Conservation (phyloP, 192 early-diverging fungal species). For the Allomyces arbusculus region DNA sequence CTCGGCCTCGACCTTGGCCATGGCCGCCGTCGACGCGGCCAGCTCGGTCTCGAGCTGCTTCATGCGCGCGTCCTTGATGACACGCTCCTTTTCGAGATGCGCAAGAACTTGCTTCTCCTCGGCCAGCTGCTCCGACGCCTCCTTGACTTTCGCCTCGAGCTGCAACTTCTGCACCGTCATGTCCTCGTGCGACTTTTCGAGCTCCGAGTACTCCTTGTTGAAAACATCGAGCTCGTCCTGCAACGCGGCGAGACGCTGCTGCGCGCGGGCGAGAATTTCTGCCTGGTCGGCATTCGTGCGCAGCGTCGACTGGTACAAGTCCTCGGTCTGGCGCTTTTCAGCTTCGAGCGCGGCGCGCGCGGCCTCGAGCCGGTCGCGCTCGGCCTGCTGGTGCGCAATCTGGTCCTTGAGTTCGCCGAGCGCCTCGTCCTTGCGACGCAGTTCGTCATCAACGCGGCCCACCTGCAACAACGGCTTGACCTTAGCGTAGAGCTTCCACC, state of each 20-base stretch:
- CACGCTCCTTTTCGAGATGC: constrained; percentile 31
- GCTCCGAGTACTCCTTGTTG: constrained; percentile 21
- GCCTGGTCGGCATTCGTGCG: constrained; percentile 59
- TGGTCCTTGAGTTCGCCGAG: constrained; percentile 1
- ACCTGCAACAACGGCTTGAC: constrained; percentile 73
- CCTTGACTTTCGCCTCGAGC: constrained; percentile 17
- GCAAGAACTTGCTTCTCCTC: constrained; percentile 16
- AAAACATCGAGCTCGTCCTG: constrained; percentile 20
- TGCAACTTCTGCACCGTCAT: constrained; percentile 13
- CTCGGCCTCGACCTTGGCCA: constrained; percentile 20
- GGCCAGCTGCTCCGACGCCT: constrained; percentile 9
- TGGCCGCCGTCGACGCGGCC: constrained; percentile 11
- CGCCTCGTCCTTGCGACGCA: constrained; percentile 8
- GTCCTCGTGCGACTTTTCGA: constrained; percentile 21
- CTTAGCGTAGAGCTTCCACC: constrained; percentile 88
- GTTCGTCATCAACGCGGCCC: constrained; percentile 29
- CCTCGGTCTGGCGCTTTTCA: constrained; percentile 49
- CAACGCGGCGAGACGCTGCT: constrained; percentile 37
- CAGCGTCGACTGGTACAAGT: constrained; percentile 47
- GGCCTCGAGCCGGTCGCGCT: constrained; percentile 34
- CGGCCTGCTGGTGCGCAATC: constrained; percentile 25
- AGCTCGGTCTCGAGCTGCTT: constrained; percentile 28
- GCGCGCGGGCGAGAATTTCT: constrained; percentile 62
- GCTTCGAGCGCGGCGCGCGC: constrained; percentile 34
- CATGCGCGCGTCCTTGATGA: constrained; percentile 20